phyloP scores from a whole-genome alignment of 208 protist genomes.

The Leishmania braziliensis region DNA sequence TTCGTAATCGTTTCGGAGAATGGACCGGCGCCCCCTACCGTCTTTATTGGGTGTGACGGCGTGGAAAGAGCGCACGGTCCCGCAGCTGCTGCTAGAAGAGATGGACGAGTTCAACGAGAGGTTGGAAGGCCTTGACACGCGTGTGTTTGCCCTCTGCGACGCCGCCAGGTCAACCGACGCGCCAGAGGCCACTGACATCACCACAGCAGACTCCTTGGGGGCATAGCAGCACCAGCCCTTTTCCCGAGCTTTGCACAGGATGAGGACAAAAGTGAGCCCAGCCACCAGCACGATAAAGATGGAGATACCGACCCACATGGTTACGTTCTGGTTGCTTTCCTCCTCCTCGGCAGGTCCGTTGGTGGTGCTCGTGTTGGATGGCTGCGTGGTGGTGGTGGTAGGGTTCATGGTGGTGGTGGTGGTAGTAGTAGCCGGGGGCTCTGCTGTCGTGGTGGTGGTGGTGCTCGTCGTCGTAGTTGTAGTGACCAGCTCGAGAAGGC shows the following conservation, averaged over 20 bases:
- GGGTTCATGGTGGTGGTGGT: not conserved
- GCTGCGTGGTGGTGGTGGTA: slow-evolving; percentile 6
- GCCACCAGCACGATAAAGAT: slow-evolving; percentile 5
- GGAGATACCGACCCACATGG: slow-evolving; percentile 18
- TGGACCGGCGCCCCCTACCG: not conserved
- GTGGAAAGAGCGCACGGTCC: slow-evolving; percentile 19
- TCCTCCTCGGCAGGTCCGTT: not conserved
- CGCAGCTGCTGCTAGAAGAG: not conserved
- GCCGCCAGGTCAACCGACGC: not conserved
- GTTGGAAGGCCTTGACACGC: not conserved
- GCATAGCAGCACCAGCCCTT: slow-evolving; percentile 26
- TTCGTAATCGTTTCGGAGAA: not conserved
- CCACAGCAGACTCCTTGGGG: not conserved
- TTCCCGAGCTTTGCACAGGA: slow-evolving; percentile 16
- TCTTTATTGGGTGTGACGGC: not conserved
- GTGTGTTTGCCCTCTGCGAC: not conserved
- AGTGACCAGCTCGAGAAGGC: not conserved
- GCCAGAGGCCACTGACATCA: not conserved
- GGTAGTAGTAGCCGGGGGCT: not conserved
- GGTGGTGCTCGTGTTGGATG: not conserved
- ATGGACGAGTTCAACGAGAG: not conserved
- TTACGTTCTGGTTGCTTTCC: not conserved
- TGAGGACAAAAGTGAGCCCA: not conserved
- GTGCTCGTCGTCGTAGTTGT: not conserved
- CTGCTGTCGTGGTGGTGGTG: not conserved